Evolutionary conservation across 2,329 filamentous ascomycete species (phyloP), one percentile per base, ranked within the genome.

Genomic region (Phialophora tarda): DNA sequence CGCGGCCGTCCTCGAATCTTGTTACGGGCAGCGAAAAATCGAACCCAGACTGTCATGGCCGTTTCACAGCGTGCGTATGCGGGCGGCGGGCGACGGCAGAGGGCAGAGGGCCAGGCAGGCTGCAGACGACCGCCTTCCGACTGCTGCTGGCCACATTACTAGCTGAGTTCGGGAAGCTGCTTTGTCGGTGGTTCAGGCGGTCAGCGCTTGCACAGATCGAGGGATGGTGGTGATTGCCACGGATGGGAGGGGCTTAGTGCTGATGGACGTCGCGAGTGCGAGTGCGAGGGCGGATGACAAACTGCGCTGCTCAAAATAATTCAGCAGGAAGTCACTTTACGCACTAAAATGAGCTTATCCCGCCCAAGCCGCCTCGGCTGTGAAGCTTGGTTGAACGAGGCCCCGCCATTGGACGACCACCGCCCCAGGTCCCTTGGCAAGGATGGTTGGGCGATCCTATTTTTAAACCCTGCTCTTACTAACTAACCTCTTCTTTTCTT

Each of bases 181-280:
- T 60, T 21, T 34, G 8, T 32, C 48, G 47, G 47, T 41, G 28
- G 59, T 48, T 24, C 59, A 44, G 50, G 24, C 21, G 59, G 59
- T 62, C 59, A 62, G 59, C 59, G 59, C 59, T 62, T 62, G 59
- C 32, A 26, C 59, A 56, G 59, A 62, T 62, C 50, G 23, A 44
- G 59, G 28, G n/a, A 30, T 62, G 32, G 59, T 44, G 59, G 59
- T 62, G 59, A 62, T 62, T 62, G 59, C 59, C 32, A 56, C 55
- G 24, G 23, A 28, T 34, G 34, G 26, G 11, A 34, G 55, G 47
- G 51, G 59, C 3, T 34, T 62, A 62, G 59, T 62, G 59, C 59
- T 62, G 59, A 62, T 62, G 50, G 51, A 6, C 8, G 38, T n/a
- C n/a, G n/a, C n/a, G n/a, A n/a, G n/a, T 34, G 2, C 34, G 26